Evolutionary conservation across 2,329 filamentous ascomycete species (phyloP), one percentile per base, ranked within the genome.

Genomic region (Hypoxylon sp.): DNA sequence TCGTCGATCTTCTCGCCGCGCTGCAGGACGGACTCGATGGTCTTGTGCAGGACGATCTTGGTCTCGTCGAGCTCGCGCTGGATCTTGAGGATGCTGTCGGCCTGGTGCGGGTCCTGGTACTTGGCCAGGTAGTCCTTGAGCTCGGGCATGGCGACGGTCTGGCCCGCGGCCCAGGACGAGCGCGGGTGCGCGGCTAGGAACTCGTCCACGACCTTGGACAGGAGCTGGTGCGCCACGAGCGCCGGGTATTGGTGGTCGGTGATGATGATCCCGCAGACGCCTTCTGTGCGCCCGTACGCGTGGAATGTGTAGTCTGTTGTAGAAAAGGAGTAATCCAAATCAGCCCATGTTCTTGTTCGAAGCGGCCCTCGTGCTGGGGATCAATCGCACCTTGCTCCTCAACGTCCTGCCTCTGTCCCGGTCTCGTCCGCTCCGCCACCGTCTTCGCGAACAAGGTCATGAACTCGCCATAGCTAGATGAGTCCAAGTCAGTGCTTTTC

Each of bases 1-100:
- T 91, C 92, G 76, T 98, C 95, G 72, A 99, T 93, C 86, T 97
- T 98, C 87, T 98, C 94, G 42, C 94, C 96, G 67, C 96, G 87
- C 83, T 97, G 91, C 75, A 97, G 80, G 54, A 91, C 89, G 74
- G 88, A 92, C 83, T 97, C 91, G 74, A 97, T 97, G 45, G 96
- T 97, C 87, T 98, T 97, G 82, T 98, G 93, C 73, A 99, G 85
- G 64, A 97, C 91, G 76, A 97, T 94, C 87, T 97, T 98, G 65
- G 95, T 98, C 85, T 97, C 94, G 76, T 98, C 94, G 66, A 99
- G 85, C 82, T 99, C 93, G 81, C 93, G 91, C 80, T 98, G 95
- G 74, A 99, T 97, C 85, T 93, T 94, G 84, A 93, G 88, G 77
- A 98, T 96, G 80, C 90, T 95, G 81, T 97, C 93, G 71, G 93